Percentiles rank a stretch among this genome's conserved stretches.
Evolutionary conservation across 495 filamentous ascomycete genomes (phyloP).

Genomic region (Pseudevernia furfuracea): DNA sequence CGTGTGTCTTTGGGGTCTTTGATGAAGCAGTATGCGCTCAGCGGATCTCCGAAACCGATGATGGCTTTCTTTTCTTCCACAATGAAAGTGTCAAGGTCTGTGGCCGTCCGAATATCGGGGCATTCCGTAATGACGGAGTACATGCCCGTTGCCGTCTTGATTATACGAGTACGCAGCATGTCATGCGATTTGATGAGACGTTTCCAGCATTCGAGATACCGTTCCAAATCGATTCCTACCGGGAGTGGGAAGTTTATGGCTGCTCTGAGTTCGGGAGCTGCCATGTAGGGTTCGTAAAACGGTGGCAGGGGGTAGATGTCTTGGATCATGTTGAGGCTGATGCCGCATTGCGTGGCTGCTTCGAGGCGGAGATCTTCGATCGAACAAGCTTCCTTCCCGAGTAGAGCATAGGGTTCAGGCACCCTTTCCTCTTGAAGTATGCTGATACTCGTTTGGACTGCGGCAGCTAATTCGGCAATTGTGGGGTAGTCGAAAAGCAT

Average conservation of each 20-base stretch:
- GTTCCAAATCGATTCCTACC: background rate
- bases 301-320: background rate
- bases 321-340: background rate
- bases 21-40: background rate
- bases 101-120: background rate
- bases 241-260: background rate
- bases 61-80: background rate
- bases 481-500: constrained; percentile 39
- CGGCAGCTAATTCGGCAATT: background rate
- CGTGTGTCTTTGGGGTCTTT: background rate
- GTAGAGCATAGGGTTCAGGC: background rate
- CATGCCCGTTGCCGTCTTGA: background rate
- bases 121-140: background rate
- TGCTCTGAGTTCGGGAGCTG: background rate
- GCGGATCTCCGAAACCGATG: background rate
- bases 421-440: background rate
- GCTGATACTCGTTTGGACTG: background rate
- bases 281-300: background rate
- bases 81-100: background rate
- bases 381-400: too few relatives aligned
- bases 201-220: background rate
- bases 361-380: background rate
- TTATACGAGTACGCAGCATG: background rate
- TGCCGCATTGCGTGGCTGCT: background rate
- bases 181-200: background rate